Evolutionary conservation across 441 rosid genomes (phyloP).

Genomic region (Gossypium aridum): DNA sequence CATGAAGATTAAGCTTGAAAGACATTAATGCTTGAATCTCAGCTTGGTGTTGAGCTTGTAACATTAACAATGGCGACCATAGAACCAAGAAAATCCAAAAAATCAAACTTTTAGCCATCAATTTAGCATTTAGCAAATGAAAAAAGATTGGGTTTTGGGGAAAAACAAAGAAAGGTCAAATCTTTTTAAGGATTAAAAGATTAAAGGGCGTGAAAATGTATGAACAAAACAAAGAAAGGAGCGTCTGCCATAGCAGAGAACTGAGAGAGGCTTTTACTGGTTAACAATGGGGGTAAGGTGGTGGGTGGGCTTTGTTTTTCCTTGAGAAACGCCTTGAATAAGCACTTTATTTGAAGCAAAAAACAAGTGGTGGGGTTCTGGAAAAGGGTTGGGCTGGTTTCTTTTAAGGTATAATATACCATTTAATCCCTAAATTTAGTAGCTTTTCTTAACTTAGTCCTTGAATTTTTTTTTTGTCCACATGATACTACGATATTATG

Average conservation of each 20-base stretch:
- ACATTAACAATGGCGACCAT: slow-evolving; percentile 21
- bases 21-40: slow-evolving; percentile 72
- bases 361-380: slow-evolving; percentile 16
- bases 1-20: slow-evolving; percentile 67
- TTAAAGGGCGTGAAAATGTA: not conserved
- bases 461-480: too few relatives aligned
- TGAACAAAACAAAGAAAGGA: slow-evolving; percentile 7
- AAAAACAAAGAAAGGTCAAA: not conserved
- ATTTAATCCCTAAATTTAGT: too few relatives aligned
- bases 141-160: not conserved
- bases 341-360: slow-evolving; percentile 15
- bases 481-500: too few relatives aligned
- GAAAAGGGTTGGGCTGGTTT: not conserved
- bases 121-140: not conserved
- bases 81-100: slow-evolving; percentile 20
- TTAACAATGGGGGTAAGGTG: not conserved
- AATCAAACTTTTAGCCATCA: slow-evolving; percentile 14
- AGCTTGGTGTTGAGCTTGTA: slow-evolving; percentile 21
- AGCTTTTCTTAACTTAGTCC: too few relatives aligned
- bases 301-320: not conserved
- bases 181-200: not conserved
- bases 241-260: slow-evolving; percentile 7
- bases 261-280: too few relatives aligned
- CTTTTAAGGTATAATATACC: slow-evolving; percentile 10
- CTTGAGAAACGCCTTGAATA: slow-evolving; percentile 20